Percentiles rank a stretch among this genome's conserved stretches.
phyloP scores from a whole-genome alignment of 2,329 filamentous ascomycete genomes.

The Aspergillus sp. region DNA sequence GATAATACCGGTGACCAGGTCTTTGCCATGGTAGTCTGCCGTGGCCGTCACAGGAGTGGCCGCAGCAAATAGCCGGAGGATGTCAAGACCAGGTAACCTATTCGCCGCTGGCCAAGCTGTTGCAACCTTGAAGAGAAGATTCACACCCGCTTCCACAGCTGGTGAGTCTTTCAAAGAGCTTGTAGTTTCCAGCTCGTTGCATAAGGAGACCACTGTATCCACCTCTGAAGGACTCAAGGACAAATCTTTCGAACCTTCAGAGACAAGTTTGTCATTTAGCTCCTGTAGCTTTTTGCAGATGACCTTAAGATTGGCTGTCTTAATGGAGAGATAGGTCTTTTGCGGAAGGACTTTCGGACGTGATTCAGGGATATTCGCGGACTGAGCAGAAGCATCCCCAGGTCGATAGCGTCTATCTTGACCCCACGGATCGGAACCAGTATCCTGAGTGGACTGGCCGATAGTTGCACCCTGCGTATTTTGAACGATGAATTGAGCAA shows the following conservation, averaged over 20 bases:
- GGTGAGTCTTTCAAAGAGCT: slow-evolving; percentile 44
- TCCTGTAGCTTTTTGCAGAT: slow-evolving; percentile 76
- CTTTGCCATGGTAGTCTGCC: slow-evolving; percentile 54
- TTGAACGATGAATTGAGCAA: slow-evolving; percentile 85
- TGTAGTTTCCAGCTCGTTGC: slow-evolving; percentile 60
- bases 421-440: slow-evolving; percentile 71
- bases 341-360: slow-evolving; percentile 70
- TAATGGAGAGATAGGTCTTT: slow-evolving; percentile 74
- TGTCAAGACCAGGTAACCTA: slow-evolving; percentile 79
- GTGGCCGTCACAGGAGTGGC: slow-evolving; percentile 66
- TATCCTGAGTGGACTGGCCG: slow-evolving; percentile 58
- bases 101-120: slow-evolving; percentile 78
- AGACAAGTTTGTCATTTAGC: slow-evolving; percentile 68
- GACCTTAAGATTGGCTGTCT: slow-evolving; percentile 66
- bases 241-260: slow-evolving; percentile 69
- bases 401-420: slow-evolving; percentile 77
- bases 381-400: slow-evolving; percentile 54
- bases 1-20: slow-evolving; percentile 62
- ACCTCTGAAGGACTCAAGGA: slow-evolving; percentile 74
- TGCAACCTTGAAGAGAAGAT: slow-evolving; percentile 68
- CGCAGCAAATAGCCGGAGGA: slow-evolving; percentile 78
- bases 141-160: slow-evolving; percentile 54
- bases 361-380: slow-evolving; percentile 35
- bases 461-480: slow-evolving; percentile 86
- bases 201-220: slow-evolving; percentile 60